A percentile compares a stretch with the other conserved stretches of the same genome.
Evolutionary conservation across 805 yeast genomes (phyloP).

Genomic region (Phaffomyces antillensis): DNA sequence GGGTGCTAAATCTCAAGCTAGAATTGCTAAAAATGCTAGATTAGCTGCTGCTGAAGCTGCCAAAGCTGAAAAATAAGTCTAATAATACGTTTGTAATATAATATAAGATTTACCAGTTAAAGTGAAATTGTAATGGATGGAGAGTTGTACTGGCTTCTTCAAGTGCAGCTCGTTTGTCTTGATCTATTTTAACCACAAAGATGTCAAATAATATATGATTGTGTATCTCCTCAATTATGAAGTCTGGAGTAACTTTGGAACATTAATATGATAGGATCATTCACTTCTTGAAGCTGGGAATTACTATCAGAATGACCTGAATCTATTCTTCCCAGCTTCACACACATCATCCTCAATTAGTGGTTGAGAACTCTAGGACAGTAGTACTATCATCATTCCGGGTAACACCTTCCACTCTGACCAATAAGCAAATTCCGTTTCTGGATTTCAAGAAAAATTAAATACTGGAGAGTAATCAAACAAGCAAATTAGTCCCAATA

Average conservation of each 20-base stretch:
- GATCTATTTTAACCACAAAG: no score
- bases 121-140: neutral
- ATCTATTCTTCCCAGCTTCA: neutral
- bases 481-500: neutral
- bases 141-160: no score
- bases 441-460: neutral
- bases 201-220: no score
- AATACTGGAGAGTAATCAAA: neutral
- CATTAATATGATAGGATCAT: no score
- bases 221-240: no score
- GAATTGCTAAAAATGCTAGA: slow-evolving; percentile 37
- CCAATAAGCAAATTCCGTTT: slow-evolving; percentile 2
- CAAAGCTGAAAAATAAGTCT: slow-evolving; percentile 8
- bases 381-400: neutral
- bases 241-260: no score
- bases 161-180: no score
- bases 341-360: neutral
- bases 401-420: neutral
- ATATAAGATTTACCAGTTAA: slow-evolving; percentile 1
- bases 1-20: slow-evolving; percentile 90
- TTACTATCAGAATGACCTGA: no score
- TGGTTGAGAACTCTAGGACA: no score
- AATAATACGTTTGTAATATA: slow-evolving; percentile 3
- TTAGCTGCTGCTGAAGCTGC: slow-evolving; percentile 15
- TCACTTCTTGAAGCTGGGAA: no score